These are phyloP conservation scores for Melanomma pulvis-pyrius DNA, from an alignment of 495 filamentous ascomycete species.

Conservation along the genomic window DNA sequence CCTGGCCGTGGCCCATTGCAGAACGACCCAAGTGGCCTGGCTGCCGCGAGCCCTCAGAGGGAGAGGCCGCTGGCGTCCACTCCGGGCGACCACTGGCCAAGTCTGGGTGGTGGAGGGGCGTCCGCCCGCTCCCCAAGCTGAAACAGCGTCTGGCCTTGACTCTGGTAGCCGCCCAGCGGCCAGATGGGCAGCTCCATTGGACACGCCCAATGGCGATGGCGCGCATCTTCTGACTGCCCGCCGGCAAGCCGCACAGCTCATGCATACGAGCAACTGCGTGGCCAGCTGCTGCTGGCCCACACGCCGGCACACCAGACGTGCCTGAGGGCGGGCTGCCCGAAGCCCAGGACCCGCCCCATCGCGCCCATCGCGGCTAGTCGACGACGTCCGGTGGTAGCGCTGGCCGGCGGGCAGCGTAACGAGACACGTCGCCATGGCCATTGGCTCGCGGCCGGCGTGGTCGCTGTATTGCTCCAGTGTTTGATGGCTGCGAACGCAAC, in stretches of 20 bases:
- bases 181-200: not conserved
- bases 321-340: not conserved
- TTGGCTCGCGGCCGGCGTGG: not conserved
- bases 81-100: not conserved
- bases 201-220: not conserved
- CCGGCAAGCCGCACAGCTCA: not conserved
- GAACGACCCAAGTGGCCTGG: not conserved
- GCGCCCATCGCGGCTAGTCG: not conserved
- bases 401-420: slow-evolving; percentile 11
- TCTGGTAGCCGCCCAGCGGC: not conserved
- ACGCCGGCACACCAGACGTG: not conserved
- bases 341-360: not conserved
- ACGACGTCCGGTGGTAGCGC: slow-evolving; percentile 8
- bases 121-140: slow-evolving; percentile 15
- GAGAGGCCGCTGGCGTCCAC: too few relatives aligned
- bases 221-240: slow-evolving; percentile 1
- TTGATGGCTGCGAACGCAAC: slow-evolving; percentile 3
- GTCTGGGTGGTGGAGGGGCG: not conserved
- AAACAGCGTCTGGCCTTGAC: slow-evolving; percentile 39
- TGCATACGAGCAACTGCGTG: slow-evolving; percentile 11
- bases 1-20: not conserved
- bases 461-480: slow-evolving; percentile 3
- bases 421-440: not conserved
- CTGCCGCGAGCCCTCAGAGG: too few relatives aligned
- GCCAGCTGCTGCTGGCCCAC: not conserved